Evolutionary conservation across 345 rosid species (phyloP), one percentile per base, ranked within the genome.

Genomic region (Odontarrhena argentea): DNA sequence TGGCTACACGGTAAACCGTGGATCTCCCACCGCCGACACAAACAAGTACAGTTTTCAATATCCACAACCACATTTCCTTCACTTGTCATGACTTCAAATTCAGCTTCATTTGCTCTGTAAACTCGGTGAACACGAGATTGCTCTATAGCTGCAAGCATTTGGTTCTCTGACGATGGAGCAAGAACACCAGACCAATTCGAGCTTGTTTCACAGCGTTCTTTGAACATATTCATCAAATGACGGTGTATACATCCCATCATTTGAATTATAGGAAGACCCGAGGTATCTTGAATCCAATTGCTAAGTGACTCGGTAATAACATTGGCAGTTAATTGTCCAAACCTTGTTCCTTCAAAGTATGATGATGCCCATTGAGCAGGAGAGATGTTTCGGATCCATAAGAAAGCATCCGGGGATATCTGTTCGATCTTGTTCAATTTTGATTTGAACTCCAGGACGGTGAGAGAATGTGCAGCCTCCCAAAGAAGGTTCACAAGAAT

Each of bases 161-260:
- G 78, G 60, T 77, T 79, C 78, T 92, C 97, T 0, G 92, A 97
- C 42, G 90, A 84, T 60, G 98, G 98, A 53, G 86, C 94, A 15
- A 92, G 97, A 38, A 78, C 79, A 42, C 82, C 83, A 48, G 88
- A 76, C 98, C 98, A 92, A 54, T 84, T 82, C 74, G 72, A 75
- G 55, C 97, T 86, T 12, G 71, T 73, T 71, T 86, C 98, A 9
- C 91, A 81, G 35, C 96, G 88, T 64, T 86, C 93, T 24, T 84
- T 85, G 79, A 87, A 87, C 87, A 89, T 67, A 47, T 75, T 79
- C 86, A 92, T 87, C 37, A 92, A 80, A 74, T 83, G 89, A 74
- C 86, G 60, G 71, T 88, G 84, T 63, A 92, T 78, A 74, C 88
- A 84, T 50, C 87, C 97, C 96, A 89, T 86, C 97, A 83, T 86